Percentiles rank a stretch among this genome's conserved stretches.
phyloP scores from a whole-genome alignment of 805 yeast species.

The Lachancea quebecensis region DNA sequence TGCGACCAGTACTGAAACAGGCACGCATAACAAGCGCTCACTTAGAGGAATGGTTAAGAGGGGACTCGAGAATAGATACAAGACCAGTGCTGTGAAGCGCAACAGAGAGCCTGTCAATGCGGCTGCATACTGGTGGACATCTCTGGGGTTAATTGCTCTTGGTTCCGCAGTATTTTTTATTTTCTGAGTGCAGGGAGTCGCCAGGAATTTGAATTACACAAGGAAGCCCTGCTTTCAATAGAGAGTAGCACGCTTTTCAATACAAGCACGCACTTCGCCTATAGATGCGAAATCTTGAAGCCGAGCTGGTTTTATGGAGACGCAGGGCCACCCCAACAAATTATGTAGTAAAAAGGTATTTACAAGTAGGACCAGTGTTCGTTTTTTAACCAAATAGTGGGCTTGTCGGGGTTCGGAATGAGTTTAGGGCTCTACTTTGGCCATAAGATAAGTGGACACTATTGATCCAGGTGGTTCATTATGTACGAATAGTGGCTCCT shows the following conservation, averaged over 20 bases:
- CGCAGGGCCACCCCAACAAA: too few relatives aligned
- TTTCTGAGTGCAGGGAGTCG: conserved; percentile 7
- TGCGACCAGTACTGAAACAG: conserved; percentile 13
- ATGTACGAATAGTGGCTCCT: neutral
- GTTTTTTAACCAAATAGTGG: too few relatives aligned
- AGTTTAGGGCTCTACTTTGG: too few relatives aligned
- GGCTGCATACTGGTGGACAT: conserved; percentile 21
- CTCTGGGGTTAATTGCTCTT: conserved; percentile 22
- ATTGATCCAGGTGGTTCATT: too few relatives aligned
- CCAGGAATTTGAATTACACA: neutral
- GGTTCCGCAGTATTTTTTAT: conserved; percentile 26
- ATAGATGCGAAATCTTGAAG: too few relatives aligned
- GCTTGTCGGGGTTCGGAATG: too few relatives aligned
- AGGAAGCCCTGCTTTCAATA: neutral
- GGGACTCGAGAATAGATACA: conserved; percentile 69
- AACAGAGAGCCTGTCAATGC: conserved; percentile 14
- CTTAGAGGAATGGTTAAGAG: conserved; percentile 49
- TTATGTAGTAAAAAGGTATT: too few relatives aligned
- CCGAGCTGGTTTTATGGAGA: too few relatives aligned
- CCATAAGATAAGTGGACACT: too few relatives aligned
- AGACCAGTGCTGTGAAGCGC: conserved; percentile 58
- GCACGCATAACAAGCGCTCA: conserved; percentile 35
- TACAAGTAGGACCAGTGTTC: too few relatives aligned
- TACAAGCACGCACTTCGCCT: too few relatives aligned
- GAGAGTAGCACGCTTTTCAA: too few relatives aligned